Base-by-base conservation (phyloP, 495 filamentous ascomycete species). In the Rhypophila decipiens region DNA sequence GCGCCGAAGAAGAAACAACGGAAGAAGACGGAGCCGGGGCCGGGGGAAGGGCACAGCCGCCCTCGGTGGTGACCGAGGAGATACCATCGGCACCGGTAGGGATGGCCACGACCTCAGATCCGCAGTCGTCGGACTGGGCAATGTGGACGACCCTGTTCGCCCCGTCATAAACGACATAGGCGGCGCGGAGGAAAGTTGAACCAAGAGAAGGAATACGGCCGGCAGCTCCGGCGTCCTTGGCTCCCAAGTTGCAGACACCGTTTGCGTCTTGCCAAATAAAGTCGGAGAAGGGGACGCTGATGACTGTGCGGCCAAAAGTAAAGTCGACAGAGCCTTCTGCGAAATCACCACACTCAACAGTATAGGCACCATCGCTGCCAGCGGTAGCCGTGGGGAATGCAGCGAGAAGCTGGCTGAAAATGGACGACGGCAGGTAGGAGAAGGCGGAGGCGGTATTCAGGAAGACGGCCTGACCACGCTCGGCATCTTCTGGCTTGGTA, bases 131-230 rank as follows among this genome's bases (percentile, higher is more conserved):
- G 20, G 59, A 60, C 56, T 89, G 87, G 11, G 86, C 93, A 19
- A 98, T 63, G n/a, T 79, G 85, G 47, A 96, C 86, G 64, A 89
- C 73, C 59, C 90, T 84, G 66, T 94, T 95, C 22, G 74, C 75
- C 7, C 94, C 71, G 55, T 97, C 91, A 60, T 91, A 97, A 0
- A 97, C 93, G n/a, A 94, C 87, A 56, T 96, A 98, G 0, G 90
- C 88, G 15, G 84, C 85, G 49, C 93, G 81, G 8, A 98, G 71
- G 71, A 96, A 96, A 1, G 91, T 96, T 60, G 96, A 91, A n/a
- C 93, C 93, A 22, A 98, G 73, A 12, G 95, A 23, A 64, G 68
- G 15, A 70, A 60, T 38, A n/a, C n/a, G n/a, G n/a, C n/a, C n/a
- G n/a, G n/a, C n/a, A n/a, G n/a, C n/a, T 70, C 76, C 62, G 36